Conservation (phyloP, 768 basidiomycete genomes). For the Dictyophora rubrovolvata region DNA sequence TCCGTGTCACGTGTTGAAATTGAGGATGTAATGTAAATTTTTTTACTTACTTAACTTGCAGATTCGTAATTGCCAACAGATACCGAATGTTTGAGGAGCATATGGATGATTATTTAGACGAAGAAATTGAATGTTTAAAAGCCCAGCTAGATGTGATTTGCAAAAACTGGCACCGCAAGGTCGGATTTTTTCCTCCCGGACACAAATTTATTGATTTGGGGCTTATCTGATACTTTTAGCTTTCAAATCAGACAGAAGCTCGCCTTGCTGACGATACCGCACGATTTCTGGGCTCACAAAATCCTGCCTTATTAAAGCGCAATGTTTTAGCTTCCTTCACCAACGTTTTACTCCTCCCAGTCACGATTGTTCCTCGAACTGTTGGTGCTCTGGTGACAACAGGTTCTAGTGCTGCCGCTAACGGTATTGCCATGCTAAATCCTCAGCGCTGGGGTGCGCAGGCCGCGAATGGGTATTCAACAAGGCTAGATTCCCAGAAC, state of each 20-base stretch:
- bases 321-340: slow-evolving; percentile 91
- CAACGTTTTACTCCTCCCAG: slow-evolving; percentile 79
- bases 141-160: slow-evolving; percentile 64
- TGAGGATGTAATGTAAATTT: slow-evolving; percentile 75
- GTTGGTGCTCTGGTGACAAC: slow-evolving; percentile 55
- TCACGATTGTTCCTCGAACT: slow-evolving; percentile 89
- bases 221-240: slow-evolving; percentile 6
- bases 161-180: slow-evolving; percentile 71
- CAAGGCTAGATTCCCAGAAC: background rate
- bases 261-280: slow-evolving; percentile 18
- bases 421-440: slow-evolving; percentile 83
- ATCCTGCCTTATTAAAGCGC: slow-evolving; percentile 86
- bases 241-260: slow-evolving; percentile 1
- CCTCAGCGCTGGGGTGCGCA: slow-evolving; percentile 63
- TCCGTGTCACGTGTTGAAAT: slow-evolving; percentile 41
- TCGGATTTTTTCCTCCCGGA: slow-evolving; percentile 17
- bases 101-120: slow-evolving; percentile 97
- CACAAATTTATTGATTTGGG: background rate
- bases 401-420: slow-evolving; percentile 67
- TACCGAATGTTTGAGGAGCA: slow-evolving; percentile 92
- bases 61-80: slow-evolving; percentile 28
- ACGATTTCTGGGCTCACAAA: slow-evolving; percentile 74
- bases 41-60: background rate
- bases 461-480: slow-evolving; percentile 8
- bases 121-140: slow-evolving; percentile 81